Evolutionary conservation across 1,139 yeast species (phyloP).

Genomic region (Magnusiomyces suaveolens): DNA sequence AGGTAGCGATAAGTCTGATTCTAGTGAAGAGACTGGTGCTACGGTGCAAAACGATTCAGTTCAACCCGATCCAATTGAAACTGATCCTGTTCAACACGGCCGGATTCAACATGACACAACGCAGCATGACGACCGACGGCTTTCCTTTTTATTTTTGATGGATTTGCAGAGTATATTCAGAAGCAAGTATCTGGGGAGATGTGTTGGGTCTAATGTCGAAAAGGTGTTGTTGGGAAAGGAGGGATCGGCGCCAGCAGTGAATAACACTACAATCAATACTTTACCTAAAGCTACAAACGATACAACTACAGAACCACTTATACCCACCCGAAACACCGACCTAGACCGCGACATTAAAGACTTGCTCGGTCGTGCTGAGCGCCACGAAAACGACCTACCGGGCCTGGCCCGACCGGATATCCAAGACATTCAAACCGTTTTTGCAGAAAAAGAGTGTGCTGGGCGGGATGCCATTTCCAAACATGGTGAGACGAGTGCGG

Average conservation of each 20-base stretch:
- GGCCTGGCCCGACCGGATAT: conserved; percentile 32
- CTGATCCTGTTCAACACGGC: too few relatives aligned
- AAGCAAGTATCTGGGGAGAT: conserved; percentile 17
- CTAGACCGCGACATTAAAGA: conserved; percentile 17
- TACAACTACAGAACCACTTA: too few relatives aligned
- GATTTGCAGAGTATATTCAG: conserved; percentile 25
- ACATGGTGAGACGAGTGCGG: too few relatives aligned
- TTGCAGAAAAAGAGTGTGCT: too few relatives aligned
- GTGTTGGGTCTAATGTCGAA: conserved; percentile 14
- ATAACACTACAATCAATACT: too few relatives aligned
- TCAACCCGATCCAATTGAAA: neutral
- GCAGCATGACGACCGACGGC: conserved; percentile 27
- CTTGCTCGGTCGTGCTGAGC: conserved; percentile 21
- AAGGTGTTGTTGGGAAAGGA: neutral
- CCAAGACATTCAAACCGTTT: conserved; percentile 33
- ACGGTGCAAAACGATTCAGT: neutral
- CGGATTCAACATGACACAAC: too few relatives aligned
- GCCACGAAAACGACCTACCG: conserved; percentile 23
- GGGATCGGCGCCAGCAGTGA: too few relatives aligned
- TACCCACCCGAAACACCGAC: conserved; percentile 7
- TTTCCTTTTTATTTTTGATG: conserved; percentile 29
- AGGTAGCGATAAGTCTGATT: too few relatives aligned
- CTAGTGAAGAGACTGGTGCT: too few relatives aligned
- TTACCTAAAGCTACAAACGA: too few relatives aligned
- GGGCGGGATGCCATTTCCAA: too few relatives aligned